A percentile compares a stretch with the other conserved stretches of the same genome.
phyloP scores from a whole-genome alignment of 129 eudicot genomes.

The Erigeron canadensis region DNA sequence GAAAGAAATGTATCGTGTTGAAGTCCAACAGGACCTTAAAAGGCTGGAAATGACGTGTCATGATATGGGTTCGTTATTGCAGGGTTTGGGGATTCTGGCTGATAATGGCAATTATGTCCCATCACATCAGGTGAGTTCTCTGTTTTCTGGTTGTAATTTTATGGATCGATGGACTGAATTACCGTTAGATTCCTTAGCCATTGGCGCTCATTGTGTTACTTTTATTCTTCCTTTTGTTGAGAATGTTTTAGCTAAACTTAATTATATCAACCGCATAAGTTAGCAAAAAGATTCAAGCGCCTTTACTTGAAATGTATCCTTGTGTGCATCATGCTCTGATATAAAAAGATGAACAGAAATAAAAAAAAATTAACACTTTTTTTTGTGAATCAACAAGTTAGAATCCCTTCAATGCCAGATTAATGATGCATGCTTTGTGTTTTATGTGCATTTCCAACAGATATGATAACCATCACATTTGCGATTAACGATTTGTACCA shows the following conservation, averaged over 20 bases:
- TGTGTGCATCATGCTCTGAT: too few species aligned
- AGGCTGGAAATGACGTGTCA: constrained; percentile 50
- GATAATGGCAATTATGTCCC: constrained; percentile 34
- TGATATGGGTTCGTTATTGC: constrained; percentile 70
- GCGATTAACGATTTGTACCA: not conserved
- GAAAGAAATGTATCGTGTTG: constrained; percentile 60
- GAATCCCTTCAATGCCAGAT: too few species aligned
- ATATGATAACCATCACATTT: too few species aligned
- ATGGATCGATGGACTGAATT: not conserved
- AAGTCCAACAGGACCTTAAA: constrained; percentile 53
- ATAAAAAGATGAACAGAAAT: too few species aligned
- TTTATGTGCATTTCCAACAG: too few species aligned
- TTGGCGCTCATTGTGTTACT: not conserved
- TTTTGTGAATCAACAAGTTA: too few species aligned
- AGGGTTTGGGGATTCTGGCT: constrained; percentile 50
- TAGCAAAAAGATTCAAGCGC: too few species aligned
- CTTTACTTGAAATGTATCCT: too few species aligned
- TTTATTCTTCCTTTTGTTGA: not conserved
- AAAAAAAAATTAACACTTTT: too few species aligned
- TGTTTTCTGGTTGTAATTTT: not conserved
- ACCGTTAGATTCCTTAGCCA: not conserved
- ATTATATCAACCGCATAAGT: too few species aligned
- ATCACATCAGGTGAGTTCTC: constrained; percentile 53
- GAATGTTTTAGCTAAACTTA: not conserved
- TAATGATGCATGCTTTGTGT: too few species aligned